Evolutionary conservation across 352 stramenopile genomes (phyloP).

Genomic region (Globisporangium emineosum): DNA sequence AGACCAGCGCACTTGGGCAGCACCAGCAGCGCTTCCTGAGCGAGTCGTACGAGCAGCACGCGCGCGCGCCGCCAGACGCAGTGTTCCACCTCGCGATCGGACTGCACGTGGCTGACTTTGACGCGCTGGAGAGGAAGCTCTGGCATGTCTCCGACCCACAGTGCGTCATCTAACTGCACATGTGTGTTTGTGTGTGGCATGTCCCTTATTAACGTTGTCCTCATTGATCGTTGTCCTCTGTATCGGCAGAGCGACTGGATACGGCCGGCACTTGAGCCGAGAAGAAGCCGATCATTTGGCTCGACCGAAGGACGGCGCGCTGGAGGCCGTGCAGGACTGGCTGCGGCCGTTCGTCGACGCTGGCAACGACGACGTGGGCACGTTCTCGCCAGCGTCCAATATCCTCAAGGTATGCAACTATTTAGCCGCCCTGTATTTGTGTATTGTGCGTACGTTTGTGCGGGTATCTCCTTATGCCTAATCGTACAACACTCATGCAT

Average conservation of each 20-base stretch:
- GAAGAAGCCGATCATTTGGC: slow-evolving; percentile 44
- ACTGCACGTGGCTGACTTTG: slow-evolving; percentile 48
- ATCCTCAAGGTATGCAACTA: slow-evolving; percentile 28
- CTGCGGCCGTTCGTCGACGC: slow-evolving; percentile 22
- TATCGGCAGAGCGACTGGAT: slow-evolving; percentile 37
- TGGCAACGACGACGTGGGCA: slow-evolving; percentile 12
- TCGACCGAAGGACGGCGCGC: slow-evolving; percentile 32
- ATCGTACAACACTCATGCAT: too few species aligned
- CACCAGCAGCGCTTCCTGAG: slow-evolving; percentile 22
- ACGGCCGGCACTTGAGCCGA: slow-evolving; percentile 47
- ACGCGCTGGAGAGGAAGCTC: slow-evolving; percentile 42
- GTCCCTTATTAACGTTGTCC: background rate
- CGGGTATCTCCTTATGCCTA: too few species aligned
- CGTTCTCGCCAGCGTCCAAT: slow-evolving; percentile 44
- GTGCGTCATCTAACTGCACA: slow-evolving; percentile 29
- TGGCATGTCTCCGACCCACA: slow-evolving; percentile 52
- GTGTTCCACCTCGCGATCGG: slow-evolving; percentile 54
- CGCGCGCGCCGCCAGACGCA: slow-evolving; percentile 32
- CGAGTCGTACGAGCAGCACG: slow-evolving; percentile 26
- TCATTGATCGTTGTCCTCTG: background rate
- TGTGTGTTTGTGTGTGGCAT: too few species aligned
- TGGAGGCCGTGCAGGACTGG: slow-evolving; percentile 53
- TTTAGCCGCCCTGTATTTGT: too few species aligned
- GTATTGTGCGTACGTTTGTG: too few species aligned
- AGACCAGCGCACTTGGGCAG: slow-evolving; percentile 5